Conservation (phyloP, 2,329 filamentous ascomycete species). For the Dactylellina parvicollis region DNA sequence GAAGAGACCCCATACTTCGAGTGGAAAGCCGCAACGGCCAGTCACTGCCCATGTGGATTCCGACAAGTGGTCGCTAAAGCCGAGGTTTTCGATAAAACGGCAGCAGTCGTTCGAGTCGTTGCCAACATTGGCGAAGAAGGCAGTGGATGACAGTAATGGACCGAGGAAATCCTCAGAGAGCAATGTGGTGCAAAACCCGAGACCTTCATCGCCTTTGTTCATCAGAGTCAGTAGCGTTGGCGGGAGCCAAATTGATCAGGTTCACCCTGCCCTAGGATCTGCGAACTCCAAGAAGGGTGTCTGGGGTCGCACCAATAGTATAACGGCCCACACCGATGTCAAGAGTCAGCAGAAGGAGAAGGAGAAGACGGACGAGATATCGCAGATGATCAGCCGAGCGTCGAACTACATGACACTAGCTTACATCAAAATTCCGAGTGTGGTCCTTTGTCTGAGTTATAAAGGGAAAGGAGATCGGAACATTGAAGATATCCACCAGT, state of each 20-base stretch:
- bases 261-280: neutral
- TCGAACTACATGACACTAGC: constrained; percentile 98
- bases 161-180: constrained; percentile 40
- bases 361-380: constrained; percentile 81
- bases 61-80: constrained; percentile 39
- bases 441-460: constrained; percentile 85
- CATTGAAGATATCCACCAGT: constrained; percentile 94
- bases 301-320: constrained; percentile 57
- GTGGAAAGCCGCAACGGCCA: constrained; percentile 58
- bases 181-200: neutral
- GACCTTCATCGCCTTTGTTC: constrained; percentile 37
- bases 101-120: constrained; percentile 70
- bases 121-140: constrained; percentile 57
- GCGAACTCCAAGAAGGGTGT: constrained; percentile 23
- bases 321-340: constrained; percentile 52
- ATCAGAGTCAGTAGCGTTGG: constrained; percentile 36
- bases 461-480: constrained; percentile 90
- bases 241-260: constrained; percentile 41
- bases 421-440: constrained; percentile 92
- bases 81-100: constrained; percentile 40
- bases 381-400: constrained; percentile 93
- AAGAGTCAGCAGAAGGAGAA: constrained; percentile 61
- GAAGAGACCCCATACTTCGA: constrained; percentile 47
- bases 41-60: constrained; percentile 63
- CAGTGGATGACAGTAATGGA: constrained; percentile 8